Evolutionary conservation across 108 stramenopile species (phyloP).

Genomic region (Skeletonema grethae): DNA sequence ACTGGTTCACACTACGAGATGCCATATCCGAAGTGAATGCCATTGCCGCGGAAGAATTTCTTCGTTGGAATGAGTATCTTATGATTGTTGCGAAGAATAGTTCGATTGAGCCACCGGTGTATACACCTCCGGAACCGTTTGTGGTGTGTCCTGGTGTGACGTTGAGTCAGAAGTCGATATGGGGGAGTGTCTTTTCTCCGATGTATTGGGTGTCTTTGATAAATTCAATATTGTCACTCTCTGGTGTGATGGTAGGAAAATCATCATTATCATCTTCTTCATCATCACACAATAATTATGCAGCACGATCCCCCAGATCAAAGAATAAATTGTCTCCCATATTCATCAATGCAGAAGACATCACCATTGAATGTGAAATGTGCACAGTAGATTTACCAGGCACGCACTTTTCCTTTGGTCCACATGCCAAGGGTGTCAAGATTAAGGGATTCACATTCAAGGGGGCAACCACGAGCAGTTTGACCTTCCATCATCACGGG

Average conservation of each 20-base stretch:
- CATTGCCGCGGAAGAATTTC: constrained; percentile 69
- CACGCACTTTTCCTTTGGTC: constrained; percentile 83
- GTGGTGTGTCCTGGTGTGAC: constrained; percentile 74
- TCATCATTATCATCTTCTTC: neutral
- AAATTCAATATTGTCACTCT: constrained; percentile 14
- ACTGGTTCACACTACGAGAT: constrained; percentile 63
- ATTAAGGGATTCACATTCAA: constrained; percentile 75
- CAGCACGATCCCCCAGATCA: neutral
- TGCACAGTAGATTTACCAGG: constrained; percentile 65
- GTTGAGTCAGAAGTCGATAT: constrained; percentile 33
- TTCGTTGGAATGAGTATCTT: constrained; percentile 70
- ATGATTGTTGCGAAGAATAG: constrained; percentile 28
- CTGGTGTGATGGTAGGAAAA: neutral
- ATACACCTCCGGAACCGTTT: constrained; percentile 65
- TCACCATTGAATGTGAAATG: constrained; percentile 67
- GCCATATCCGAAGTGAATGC: constrained; percentile 77
- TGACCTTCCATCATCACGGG: constrained; percentile 79
- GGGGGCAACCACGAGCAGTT: constrained; percentile 55
- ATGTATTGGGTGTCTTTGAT: constrained; percentile 17
- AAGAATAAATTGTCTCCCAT: constrained; percentile 45
- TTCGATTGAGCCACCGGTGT: constrained; percentile 36
- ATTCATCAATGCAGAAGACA: constrained; percentile 83
- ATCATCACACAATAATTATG: neutral
- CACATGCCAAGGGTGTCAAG: constrained; percentile 69
- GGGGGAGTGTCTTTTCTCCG: constrained; percentile 19